phyloP scores from a whole-genome alignment of 1,284 basidiomycete species.

The Cryptococcus maquisensis region DNA sequence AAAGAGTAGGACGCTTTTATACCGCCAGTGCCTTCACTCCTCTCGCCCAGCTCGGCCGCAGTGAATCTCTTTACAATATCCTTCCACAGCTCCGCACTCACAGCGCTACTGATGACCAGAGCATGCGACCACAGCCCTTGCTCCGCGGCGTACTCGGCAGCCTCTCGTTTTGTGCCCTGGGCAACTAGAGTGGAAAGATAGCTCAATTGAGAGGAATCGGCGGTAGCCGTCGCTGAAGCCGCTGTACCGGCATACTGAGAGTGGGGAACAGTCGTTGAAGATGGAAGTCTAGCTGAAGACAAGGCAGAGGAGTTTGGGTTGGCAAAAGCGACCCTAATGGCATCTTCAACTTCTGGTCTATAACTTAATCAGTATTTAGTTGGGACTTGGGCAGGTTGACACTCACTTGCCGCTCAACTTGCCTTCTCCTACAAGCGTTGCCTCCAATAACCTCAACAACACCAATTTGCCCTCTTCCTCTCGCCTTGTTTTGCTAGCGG shows the following conservation, averaged over 20 bases:
- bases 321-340: conserved; percentile 61
- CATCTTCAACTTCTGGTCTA: conserved; percentile 66
- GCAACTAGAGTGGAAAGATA: conserved; percentile 74
- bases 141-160: conserved; percentile 82
- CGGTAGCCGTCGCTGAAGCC: conserved; percentile 29
- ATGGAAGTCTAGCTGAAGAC: conserved; percentile 1
- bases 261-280: conserved; percentile 20
- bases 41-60: conserved; percentile 64
- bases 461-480: conserved; percentile 70
- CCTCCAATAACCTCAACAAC: conserved; percentile 67
- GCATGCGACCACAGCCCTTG: conserved; percentile 94
- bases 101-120: conserved; percentile 85
- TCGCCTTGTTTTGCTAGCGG: conserved; percentile 51
- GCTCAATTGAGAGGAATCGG: conserved; percentile 59
- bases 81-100: conserved; percentile 91
- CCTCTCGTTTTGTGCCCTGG: conserved; percentile 77
- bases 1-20: conserved; percentile 78
- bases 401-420: conserved; percentile 72
- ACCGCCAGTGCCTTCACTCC: conserved; percentile 21
- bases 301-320: conserved; percentile 45
- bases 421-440: conserved; percentile 83
- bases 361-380: not conserved
- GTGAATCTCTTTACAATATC: conserved; percentile 85
- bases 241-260: conserved; percentile 10
- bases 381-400: not conserved